phyloP scores from a whole-genome alignment of 169 alveolate species.

The Plasmodium gonderi region DNA sequence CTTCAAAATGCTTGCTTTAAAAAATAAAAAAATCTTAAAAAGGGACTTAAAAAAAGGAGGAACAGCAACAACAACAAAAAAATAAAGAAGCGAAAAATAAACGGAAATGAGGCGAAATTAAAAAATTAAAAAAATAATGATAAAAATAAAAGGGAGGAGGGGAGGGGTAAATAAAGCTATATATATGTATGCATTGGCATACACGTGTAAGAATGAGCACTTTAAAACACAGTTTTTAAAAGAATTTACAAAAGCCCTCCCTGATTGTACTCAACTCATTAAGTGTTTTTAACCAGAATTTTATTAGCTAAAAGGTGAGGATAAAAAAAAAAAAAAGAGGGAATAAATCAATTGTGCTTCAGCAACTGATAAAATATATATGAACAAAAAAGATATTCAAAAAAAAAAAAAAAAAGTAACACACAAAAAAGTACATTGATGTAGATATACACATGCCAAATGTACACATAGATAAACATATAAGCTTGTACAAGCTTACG shows the following conservation, averaged over 20 bases:
- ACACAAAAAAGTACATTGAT: background rate
- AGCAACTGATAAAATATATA: background rate
- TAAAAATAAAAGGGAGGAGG: too few relatives aligned
- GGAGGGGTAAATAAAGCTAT: background rate
- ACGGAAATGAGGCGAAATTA: too few relatives aligned
- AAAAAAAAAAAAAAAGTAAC: background rate
- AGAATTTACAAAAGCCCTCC: conserved; percentile 49
- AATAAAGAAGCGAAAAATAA: background rate
- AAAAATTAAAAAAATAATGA: too few relatives aligned
- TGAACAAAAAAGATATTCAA: background rate
- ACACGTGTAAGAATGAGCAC: too few relatives aligned
- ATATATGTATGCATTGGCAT: background rate
- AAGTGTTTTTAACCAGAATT: conserved; percentile 50
- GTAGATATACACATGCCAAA: background rate
- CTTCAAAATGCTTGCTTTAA: background rate
- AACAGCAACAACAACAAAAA: background rate
- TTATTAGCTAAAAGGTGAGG: conserved; percentile 11
- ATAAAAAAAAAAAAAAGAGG: background rate
- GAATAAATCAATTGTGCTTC: background rate
- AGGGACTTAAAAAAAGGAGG: background rate
- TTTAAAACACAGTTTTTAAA: conserved; percentile 9
- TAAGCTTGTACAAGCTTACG: background rate
- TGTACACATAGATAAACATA: background rate
- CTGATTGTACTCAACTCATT: conserved; percentile 28
- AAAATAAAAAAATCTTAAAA: background rate